A percentile compares a stretch with the other conserved stretches of the same genome.
These are phyloP conservation scores for Mycocentrospora acerina DNA, from an alignment of 2,329 filamentous ascomycete species.

Conservation along the genomic window DNA sequence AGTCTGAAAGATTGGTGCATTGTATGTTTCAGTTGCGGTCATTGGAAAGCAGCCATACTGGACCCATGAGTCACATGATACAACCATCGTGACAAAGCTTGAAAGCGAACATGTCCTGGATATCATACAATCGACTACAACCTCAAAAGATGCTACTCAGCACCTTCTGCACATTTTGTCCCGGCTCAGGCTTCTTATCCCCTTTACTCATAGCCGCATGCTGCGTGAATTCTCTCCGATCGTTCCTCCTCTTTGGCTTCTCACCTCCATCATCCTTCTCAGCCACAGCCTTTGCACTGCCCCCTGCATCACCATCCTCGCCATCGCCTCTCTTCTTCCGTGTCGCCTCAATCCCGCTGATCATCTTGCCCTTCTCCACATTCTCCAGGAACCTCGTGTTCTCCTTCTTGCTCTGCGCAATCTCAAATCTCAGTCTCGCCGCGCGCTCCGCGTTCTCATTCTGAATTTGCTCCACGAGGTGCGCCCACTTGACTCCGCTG, in stretches of 20 bases:
- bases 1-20: neutral
- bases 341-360: constrained; percentile 60
- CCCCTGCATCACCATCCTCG: constrained; percentile 20
- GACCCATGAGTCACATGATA: too few relatives aligned
- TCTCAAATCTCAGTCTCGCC: constrained; percentile 75
- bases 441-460: constrained; percentile 79
- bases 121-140: constrained; percentile 4
- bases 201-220: constrained; percentile 53
- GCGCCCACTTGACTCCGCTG: constrained; percentile 78
- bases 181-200: constrained; percentile 34
- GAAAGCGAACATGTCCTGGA: constrained; percentile 2
- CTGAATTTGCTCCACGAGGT: constrained; percentile 73
- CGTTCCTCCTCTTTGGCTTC: constrained; percentile 28
- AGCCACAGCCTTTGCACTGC: constrained; percentile 17
- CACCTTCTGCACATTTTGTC: constrained; percentile 36
- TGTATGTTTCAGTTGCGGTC: too few relatives aligned
- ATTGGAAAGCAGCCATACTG: too few relatives aligned
- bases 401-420: constrained; percentile 72
- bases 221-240: constrained; percentile 65
- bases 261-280: constrained; percentile 33
- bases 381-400: constrained; percentile 81
- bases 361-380: constrained; percentile 76
- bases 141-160: constrained; percentile 41
- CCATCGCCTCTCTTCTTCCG: constrained; percentile 54
- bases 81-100: neutral